Conservation (phyloP, 805 yeast species). For the Saturnispora gosingensis region DNA sequence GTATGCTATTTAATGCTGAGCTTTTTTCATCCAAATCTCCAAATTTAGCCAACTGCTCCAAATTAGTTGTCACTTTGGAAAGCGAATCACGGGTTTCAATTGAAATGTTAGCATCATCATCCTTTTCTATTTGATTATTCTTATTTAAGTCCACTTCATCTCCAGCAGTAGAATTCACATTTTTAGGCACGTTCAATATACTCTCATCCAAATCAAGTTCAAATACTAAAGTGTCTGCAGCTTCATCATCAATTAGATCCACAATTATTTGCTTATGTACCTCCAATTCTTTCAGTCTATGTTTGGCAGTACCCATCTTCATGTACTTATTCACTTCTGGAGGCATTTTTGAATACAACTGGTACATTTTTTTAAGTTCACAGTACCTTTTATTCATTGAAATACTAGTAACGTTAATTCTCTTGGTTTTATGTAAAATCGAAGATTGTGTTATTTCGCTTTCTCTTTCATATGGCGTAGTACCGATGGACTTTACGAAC, state of each 20-base stretch:
- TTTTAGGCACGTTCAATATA: background rate
- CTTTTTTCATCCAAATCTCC: background rate
- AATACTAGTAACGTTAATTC: constrained; percentile 53
- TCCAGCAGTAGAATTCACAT: too few relatives aligned
- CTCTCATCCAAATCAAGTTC: constrained; percentile 6
- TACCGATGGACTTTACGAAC: background rate
- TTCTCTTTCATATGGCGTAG: constrained; percentile 11
- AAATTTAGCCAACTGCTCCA: background rate
- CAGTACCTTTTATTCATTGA: constrained; percentile 53
- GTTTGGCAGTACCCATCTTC: constrained; percentile 38
- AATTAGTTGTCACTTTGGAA: background rate
- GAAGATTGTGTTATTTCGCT: background rate
- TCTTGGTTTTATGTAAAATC: background rate
- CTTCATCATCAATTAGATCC: background rate
- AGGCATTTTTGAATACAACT: constrained; percentile 33
- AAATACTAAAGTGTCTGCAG: background rate
- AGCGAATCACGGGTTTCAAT: background rate
- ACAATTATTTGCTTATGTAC: constrained; percentile 30
- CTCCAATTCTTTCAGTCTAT: constrained; percentile 37
- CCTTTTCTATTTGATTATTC: background rate
- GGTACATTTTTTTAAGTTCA: constrained; percentile 49
- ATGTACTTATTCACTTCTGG: constrained; percentile 32
- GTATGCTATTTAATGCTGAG: background rate
- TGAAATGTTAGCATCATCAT: background rate
- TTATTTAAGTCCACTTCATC: background rate